Conservation (phyloP, 306 rosid genomes). For the Quercus cerris region DNA sequence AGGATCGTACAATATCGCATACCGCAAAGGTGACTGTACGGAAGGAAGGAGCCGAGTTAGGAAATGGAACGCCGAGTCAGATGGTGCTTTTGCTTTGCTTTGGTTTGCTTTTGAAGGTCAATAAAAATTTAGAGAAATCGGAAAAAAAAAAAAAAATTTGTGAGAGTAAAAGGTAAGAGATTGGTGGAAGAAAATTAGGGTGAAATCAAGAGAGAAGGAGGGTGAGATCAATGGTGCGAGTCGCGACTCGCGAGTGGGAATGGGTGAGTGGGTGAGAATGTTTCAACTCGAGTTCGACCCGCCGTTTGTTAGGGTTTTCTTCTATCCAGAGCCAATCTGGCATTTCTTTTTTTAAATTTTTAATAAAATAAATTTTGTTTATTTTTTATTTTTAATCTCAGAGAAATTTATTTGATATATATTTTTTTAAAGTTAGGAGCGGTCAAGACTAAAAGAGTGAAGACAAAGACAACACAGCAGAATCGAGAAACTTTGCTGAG, state of each 20-base stretch:
- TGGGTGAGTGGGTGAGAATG: conserved; percentile 36
- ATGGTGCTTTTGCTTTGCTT: neutral
- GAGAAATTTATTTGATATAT: too few relatives aligned
- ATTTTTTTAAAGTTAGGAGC: too few relatives aligned
- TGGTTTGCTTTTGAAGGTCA: neutral
- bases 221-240: conserved; percentile 32
- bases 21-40: neutral
- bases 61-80: neutral
- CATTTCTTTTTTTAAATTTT: neutral
- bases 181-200: conserved; percentile 17
- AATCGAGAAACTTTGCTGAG: neutral
- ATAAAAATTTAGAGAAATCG: neutral
- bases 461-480: neutral
- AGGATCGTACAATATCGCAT: neutral
- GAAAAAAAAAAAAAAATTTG: neutral
- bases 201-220: conserved; percentile 12
- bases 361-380: neutral
- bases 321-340: neutral
- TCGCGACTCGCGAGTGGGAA: conserved; percentile 61
- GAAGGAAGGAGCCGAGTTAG: neutral
- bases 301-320: conserved; percentile 45
- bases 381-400: neutral
- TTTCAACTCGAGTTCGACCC: conserved; percentile 64
- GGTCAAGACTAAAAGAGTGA: too few relatives aligned
- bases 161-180: conserved; percentile 7